Evolutionary conservation across 1,284 basidiomycete genomes (phyloP).

Genomic region (Quambalaria eucalypti): DNA sequence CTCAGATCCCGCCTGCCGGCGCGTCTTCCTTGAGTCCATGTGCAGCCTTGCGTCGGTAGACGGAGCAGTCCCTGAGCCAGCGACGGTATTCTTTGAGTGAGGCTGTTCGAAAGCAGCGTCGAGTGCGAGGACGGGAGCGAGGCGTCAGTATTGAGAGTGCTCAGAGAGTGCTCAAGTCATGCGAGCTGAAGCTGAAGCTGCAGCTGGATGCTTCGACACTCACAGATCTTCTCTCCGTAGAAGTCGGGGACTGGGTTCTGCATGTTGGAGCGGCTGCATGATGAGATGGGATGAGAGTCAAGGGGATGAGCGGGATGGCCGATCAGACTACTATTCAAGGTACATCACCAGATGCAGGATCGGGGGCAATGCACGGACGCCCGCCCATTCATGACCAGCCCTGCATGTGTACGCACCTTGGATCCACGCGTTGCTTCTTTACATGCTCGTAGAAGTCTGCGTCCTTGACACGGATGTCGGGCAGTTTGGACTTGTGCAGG

Average conservation of each 20-base stretch:
- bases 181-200: neutral
- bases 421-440: constrained; percentile 32
- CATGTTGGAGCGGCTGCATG: constrained; percentile 9
- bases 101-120: constrained; percentile 3
- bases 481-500: constrained; percentile 24
- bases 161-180: neutral
- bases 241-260: constrained; percentile 43
- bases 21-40: constrained; percentile 32
- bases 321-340: no score
- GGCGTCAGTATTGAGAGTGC: neutral
- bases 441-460: constrained; percentile 39
- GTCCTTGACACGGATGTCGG: constrained; percentile 34
- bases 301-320: neutral
- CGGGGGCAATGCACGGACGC: no score
- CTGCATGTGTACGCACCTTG: constrained; percentile 9
- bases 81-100: constrained; percentile 39
- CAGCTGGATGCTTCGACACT: neutral
- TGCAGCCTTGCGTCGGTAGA: constrained; percentile 36
- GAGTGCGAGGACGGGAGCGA: neutral
- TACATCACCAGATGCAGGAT: no score
- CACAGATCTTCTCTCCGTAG: constrained; percentile 38
- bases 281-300: no score
- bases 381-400: no score
- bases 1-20: no score
- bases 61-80: constrained; percentile 42